Evolutionary conservation across 306 rosid genomes (phyloP).

Genomic region (Casuarina glauca): DNA sequence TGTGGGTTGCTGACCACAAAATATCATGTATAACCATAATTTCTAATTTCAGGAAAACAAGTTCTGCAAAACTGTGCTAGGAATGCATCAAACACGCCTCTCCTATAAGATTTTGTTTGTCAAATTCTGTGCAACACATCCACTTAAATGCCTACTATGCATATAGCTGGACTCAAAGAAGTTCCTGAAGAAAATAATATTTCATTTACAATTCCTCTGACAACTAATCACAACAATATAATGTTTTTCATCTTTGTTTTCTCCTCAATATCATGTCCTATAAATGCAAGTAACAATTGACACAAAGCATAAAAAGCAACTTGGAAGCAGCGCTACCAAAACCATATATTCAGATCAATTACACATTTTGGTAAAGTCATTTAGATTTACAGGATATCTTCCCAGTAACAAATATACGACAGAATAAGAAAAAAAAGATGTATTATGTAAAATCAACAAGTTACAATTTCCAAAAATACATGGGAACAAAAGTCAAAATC

Average conservation of each 20-base stretch:
- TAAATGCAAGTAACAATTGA: neutral
- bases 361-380: neutral
- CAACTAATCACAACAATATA: neutral
- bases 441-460: neutral
- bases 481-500: neutral
- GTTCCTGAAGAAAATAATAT: neutral
- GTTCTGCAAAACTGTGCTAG: neutral
- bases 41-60: neutral
- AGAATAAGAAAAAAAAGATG: neutral
- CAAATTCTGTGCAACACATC: no score
- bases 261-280: neutral
- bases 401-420: neutral
- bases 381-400: neutral
- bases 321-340: neutral
- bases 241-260: neutral
- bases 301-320: neutral
- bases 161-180: no score
- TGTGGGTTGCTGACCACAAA: neutral
- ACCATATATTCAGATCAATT: neutral
- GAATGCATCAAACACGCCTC: neutral
- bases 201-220: neutral
- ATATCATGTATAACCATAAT: neutral
- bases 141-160: no score
- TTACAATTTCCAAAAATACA: neutral
- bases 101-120: neutral